Evolutionary conservation across 352 stramenopile species (phyloP), one percentile per base, ranked within the genome.

Genomic region (Phytophthora multivora): DNA sequence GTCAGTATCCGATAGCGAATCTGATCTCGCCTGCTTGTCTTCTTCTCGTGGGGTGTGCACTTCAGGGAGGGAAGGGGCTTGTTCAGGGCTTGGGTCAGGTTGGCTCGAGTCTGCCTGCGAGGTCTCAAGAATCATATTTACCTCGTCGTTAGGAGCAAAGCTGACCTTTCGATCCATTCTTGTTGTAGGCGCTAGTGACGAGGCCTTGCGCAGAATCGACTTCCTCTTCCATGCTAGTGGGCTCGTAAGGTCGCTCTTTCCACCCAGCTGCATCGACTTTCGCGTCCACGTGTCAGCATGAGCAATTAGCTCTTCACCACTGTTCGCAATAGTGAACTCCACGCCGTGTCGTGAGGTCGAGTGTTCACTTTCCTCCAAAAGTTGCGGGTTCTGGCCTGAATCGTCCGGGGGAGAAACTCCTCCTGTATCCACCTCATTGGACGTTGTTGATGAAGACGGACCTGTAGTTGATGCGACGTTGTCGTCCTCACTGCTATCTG

Each of bases 201-300:
- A 71, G 25, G 65, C 40, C 25, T 78, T 78, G 7, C 60, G 66
- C 40, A 78, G 28, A 55, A 75, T 77, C 0, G 68, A 77, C 39
- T 68, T 77, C 8, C 63, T 43, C 19, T 73, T 77, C 68, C 52
- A 67, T 23, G 25, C 38, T 13, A 69, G 15, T 15, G 51, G 54
- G 50, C 56, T 69, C 23, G 60, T 42, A 13, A 71, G 15, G 12
- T 69, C 46, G 25, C 30, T 69, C 28, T 45, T 57, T 35, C 31
- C 40, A n/a, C 30, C 45, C 26, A 57, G 13, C 15, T 71, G 64
- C 43, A 69, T 58, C 33, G 65, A 75, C 40, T 75, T 66, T 52
- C 65, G 50, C 10, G 52, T 57, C 36, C 51, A 16, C 50, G 55
- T 62, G 23, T 41, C 47, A 23, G 63, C 42, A 12, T 53, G 47